Percentiles rank a stretch among this genome's conserved stretches.
Conservation (phyloP, 1,139 yeast genomes). For the Geotrichum australiense region DNA sequence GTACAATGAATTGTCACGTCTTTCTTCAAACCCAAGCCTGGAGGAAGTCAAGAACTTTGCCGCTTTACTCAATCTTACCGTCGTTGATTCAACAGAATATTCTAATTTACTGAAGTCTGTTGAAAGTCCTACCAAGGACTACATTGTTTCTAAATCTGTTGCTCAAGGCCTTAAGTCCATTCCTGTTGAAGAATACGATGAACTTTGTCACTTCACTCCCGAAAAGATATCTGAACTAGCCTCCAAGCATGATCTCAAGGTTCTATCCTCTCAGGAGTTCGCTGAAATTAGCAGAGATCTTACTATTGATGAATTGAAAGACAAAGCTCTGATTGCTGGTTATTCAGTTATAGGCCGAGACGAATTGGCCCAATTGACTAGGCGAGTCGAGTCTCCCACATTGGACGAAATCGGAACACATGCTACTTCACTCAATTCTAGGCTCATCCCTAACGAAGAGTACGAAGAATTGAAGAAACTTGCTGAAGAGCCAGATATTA, state of each 20-base stretch:
- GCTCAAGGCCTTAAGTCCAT: slow-evolving; percentile 20
- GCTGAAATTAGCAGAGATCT: slow-evolving; percentile 10
- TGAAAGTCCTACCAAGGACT: slow-evolving; percentile 36
- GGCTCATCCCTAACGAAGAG: slow-evolving; percentile 9
- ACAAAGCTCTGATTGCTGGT: slow-evolving; percentile 22
- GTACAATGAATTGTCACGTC: slow-evolving; percentile 16
- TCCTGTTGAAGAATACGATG: slow-evolving; percentile 25
- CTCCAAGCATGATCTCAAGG: slow-evolving; percentile 27
- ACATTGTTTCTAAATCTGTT: slow-evolving; percentile 35
- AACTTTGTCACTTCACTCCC: slow-evolving; percentile 34
- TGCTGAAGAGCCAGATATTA: slow-evolving; percentile 12
- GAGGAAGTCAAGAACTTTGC: slow-evolving; percentile 18
- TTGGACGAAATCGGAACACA: slow-evolving; percentile 28
- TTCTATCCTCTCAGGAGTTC: slow-evolving; percentile 23
- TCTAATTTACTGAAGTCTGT: slow-evolving; percentile 25
- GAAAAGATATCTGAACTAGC: slow-evolving; percentile 32
- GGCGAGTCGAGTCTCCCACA: slow-evolving; percentile 24
- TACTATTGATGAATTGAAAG: slow-evolving; percentile 23
- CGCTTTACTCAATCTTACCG: slow-evolving; percentile 10
- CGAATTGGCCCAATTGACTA: slow-evolving; percentile 23
- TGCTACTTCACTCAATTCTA: slow-evolving; percentile 10
- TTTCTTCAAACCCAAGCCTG: slow-evolving; percentile 20
- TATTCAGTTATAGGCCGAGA: slow-evolving; percentile 28
- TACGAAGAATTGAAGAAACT: slow-evolving; percentile 14
- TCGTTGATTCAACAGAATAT: slow-evolving; percentile 9